Base-by-base conservation (phyloP, 768 basidiomycete species). In the Pleurotus pulmonarius region DNA sequence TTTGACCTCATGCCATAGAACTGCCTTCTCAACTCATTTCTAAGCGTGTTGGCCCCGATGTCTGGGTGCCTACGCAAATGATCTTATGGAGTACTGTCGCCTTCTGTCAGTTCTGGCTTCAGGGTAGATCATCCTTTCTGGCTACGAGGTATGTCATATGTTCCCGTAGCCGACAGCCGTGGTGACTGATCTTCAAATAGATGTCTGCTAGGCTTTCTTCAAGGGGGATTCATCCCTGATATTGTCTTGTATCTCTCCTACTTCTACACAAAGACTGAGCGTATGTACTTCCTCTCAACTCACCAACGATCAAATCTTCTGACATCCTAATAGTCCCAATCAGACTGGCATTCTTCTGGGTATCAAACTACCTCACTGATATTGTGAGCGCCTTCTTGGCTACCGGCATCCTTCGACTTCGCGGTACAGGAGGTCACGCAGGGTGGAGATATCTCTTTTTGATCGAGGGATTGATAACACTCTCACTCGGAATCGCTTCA, bases 321-420 rank as follows among this genome's bases (percentile, higher is more conserved):
- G 45, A 55, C 41, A 3, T 29, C 16, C 24, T 56, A 40, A 26
- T 59, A 83, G 80, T 87, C 0, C 83, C 86, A 2, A 78, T 87
- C 44, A 79, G 87, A n/a, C 73, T 89, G 8, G 85, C 84, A 1
- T 82, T 77, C 61, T 88, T 88, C 74, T 90, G 85, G 86, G 73
- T 81, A 25, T 82, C 83, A 3, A 80, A 80, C 65, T 83, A 86
- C 53, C 54, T 78, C 1, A 73, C 80, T 3, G 67, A 78, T 45
- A 82, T 89, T 49, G 59, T 83, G 16, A 75, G 80, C 49, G 81
- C 82, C 2, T 88, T 91, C 66, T 63, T 88, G 7, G 88, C 84
- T 0, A 83, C 82, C 0, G 87, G 85, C 4, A 81, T 88, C 15
- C 69, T 87, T 13, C 67, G 69, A 46, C 72, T 85, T 56, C 73